phyloP scores from a whole-genome alignment of 768 basidiomycete species.

The Sutorius australiensis region DNA sequence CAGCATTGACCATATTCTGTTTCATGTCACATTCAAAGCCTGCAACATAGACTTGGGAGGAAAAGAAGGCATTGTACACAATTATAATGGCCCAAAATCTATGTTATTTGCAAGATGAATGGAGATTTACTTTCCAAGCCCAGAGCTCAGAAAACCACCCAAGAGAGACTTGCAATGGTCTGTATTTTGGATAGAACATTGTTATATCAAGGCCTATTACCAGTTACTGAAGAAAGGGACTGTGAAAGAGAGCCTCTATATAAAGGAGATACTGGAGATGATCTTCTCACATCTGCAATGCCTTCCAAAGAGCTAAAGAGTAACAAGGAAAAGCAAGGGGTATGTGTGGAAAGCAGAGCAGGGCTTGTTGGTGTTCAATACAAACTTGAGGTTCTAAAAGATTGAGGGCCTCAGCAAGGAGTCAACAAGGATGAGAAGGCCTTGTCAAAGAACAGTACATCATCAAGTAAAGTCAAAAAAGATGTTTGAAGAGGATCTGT shows the following conservation, averaged over 20 bases:
- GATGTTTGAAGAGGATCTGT: not conserved
- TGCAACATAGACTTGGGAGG: not conserved
- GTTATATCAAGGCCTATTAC: not conserved
- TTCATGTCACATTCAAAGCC: not conserved
- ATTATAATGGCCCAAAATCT: not conserved
- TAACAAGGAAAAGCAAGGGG: not conserved
- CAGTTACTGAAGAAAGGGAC: not conserved
- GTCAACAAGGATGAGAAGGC: not conserved
- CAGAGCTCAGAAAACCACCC: not conserved
- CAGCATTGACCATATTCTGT: not conserved
- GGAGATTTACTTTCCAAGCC: not conserved
- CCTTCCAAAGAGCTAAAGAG: not conserved
- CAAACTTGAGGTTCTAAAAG: not conserved
- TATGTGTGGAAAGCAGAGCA: not conserved
- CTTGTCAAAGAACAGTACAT: fast-evolving
- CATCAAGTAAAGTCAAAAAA: too few relatives aligned
- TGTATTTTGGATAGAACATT: not conserved
- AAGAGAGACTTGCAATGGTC: not conserved
- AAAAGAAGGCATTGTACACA: not conserved
- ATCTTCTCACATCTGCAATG: not conserved
- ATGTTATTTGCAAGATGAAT: not conserved
- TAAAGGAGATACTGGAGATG: too few relatives aligned
- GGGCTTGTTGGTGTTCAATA: not conserved
- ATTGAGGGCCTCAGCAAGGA: not conserved
- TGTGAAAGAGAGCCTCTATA: not conserved